Evolutionary conservation across 345 rosid species (phyloP), one percentile per base, ranked within the genome.

Genomic region (Camelina neglecta): DNA sequence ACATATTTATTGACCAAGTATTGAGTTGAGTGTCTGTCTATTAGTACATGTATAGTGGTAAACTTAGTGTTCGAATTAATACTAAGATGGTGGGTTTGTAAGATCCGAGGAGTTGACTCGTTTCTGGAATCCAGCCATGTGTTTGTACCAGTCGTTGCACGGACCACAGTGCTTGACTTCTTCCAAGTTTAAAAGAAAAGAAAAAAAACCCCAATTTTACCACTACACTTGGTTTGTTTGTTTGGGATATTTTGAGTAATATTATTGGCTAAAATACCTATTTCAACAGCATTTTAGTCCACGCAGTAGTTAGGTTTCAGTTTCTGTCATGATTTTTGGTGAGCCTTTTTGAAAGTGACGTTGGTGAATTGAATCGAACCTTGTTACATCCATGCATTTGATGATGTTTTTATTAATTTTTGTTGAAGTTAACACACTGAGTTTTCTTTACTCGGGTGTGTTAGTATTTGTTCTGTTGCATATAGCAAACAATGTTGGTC

Each of bases 91-190:
- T 62, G 44, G 29, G 51, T 77, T 71, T 59, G 81, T 50, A 72
- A 77, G 77, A 72, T 78, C 77, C 81, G 50, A 78, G 71, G 77
- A 78, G 77, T 78, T 78, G 77, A 78, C 81, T 78, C 7, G 63
- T 59, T 72, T 48, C 64, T 55, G 23, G 72, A 58, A 65, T 71
- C 81, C 72, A 67, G 5, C 57, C 81, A 78, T 60, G 73, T 77
- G 81, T 72, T 38, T 58, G 72, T 71, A 71, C 63, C 76, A 65
- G 81, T 65, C 21, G 23, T 36, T 71, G 73, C 77, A 72, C 66
- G 73, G 68, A 58, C 69, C 60, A 50, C 68, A 65, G 60, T 45
- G 6, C 35, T 65, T 65, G 67, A 71, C 72, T 71, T 29, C 31
- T 29, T 29, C 4, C 31, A 0, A 29, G 31, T 29, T 29, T 29